Percentiles rank a stretch among this genome's conserved stretches.
Conservation (phyloP, 2,329 filamentous ascomycete species). For the Clonostachys solani region DNA sequence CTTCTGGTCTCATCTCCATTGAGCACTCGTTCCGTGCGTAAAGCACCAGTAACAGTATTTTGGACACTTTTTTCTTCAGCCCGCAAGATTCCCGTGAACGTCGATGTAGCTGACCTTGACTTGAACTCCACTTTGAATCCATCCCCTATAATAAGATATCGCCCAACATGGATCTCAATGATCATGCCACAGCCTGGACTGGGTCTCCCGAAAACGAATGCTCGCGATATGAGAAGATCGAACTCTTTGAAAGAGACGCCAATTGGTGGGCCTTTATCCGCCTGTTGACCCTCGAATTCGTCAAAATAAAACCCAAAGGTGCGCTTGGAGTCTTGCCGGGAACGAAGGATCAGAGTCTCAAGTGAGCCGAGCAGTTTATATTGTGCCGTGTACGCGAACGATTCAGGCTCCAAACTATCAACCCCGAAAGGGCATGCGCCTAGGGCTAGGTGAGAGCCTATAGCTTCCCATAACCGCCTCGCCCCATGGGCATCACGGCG, state of each 20-base stretch:
- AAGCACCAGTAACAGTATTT: conserved; percentile 22
- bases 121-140: conserved; percentile 34
- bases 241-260: conserved; percentile 19
- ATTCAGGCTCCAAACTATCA: conserved; percentile 13
- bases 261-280: conserved; percentile 10
- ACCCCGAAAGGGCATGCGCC: conserved; percentile 33
- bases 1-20: conserved; percentile 36
- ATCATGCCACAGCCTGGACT: conserved; percentile 30
- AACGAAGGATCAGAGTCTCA: conserved; percentile 13
- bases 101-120: conserved; percentile 16
- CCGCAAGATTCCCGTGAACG: conserved; percentile 29
- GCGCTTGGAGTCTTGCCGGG: conserved; percentile 18
- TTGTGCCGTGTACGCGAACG: background rate
- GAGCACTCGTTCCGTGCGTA: conserved; percentile 23
- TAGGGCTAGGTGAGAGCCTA: conserved; percentile 30
- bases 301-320: conserved; percentile 30
- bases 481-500: conserved; percentile 40
- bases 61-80: conserved; percentile 21
- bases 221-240: conserved; percentile 25
- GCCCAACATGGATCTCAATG: conserved; percentile 23
- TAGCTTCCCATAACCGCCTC: conserved; percentile 33
- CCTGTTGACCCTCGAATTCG: conserved; percentile 18
- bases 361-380: background rate
- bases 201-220: conserved; percentile 32
- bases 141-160: conserved; percentile 27